Evolutionary conservation across 306 rosid species (phyloP).

Genomic region (Cyclanthera cordifolia): DNA sequence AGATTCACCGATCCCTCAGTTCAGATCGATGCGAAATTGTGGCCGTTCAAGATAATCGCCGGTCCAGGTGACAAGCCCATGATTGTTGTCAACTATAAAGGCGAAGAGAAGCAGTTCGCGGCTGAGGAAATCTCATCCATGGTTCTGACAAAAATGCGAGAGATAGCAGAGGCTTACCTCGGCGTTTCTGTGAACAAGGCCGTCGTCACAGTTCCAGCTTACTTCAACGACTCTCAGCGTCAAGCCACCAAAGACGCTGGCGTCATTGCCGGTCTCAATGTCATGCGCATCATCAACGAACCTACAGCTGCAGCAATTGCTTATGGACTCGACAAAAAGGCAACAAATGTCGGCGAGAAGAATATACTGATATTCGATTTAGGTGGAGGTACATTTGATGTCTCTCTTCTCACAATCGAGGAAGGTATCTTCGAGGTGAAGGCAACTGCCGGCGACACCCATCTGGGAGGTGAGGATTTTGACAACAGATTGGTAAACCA

Average conservation of each 20-base stretch:
- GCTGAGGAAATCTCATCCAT: slow-evolving; percentile 64
- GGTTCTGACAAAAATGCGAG: slow-evolving; percentile 71
- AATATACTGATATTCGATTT: slow-evolving; percentile 54
- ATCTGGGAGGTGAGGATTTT: slow-evolving; percentile 79
- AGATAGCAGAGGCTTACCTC: slow-evolving; percentile 75
- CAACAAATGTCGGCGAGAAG: slow-evolving; percentile 44
- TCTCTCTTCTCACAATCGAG: slow-evolving; percentile 59
- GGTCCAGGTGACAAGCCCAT: slow-evolving; percentile 57
- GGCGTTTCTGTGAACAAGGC: slow-evolving; percentile 56
- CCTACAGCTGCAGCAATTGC: slow-evolving; percentile 73
- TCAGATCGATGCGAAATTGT: slow-evolving; percentile 41
- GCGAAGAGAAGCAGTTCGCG: slow-evolving; percentile 44
- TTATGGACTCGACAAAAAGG: slow-evolving; percentile 58
- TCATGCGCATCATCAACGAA: slow-evolving; percentile 50
- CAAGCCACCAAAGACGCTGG: slow-evolving; percentile 69
- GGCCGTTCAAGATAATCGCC: slow-evolving; percentile 57
- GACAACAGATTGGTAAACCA: slow-evolving; percentile 69
- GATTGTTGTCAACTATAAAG: slow-evolving; percentile 50
- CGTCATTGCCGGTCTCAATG: slow-evolving; percentile 58
- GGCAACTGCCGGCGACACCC: slow-evolving; percentile 73
- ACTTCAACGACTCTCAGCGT: slow-evolving; percentile 63
- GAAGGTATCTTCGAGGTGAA: slow-evolving; percentile 64
- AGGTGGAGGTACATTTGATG: slow-evolving; percentile 34
- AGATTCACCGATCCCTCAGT: slow-evolving; percentile 47
- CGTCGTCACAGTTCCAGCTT: slow-evolving; percentile 72